Base-by-base conservation (phyloP, 768 basidiomycete genomes). In the Naganishia friedmannii region DNA sequence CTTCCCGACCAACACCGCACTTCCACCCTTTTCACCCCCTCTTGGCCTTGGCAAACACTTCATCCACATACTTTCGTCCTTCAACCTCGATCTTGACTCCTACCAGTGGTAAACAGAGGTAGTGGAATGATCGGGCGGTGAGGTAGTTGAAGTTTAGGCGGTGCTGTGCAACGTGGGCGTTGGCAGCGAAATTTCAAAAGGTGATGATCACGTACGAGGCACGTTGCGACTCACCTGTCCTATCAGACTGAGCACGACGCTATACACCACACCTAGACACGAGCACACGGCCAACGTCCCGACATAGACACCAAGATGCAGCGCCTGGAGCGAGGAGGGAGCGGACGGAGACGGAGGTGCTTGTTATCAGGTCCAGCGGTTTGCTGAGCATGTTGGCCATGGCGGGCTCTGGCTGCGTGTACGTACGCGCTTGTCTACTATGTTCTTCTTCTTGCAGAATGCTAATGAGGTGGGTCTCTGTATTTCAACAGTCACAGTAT, bases 101-200 rank as follows among this genome's bases (percentile, higher is more conserved):
- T 54, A 95, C 77, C 2, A 87, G 78, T 21, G 85, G 86, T 39
- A 86, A 85, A 58, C 87, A 87, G 67, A 90, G 69, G 55, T 78
- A 75, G 83, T 95, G 91, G 84, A 98, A 97, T 55, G 86, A 86
- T 67, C 90, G 83, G 8, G 93, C 95, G 53, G 94, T 89, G 73
- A 89, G 83, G 75, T 86, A 88, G 83, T 94, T 93, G 75, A 90
- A 89, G 77, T 95, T 89, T 77, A 88, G 87, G 42, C 88, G 84
- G 73, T 80, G 21, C 13, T 1, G 19, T n/a, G n/a, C n/a, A n/a
- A n/a, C n/a, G n/a, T n/a, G n/a, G n/a, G n/a, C n/a, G n/a, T n/a
- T n/a, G n/a, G n/a, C n/a, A n/a, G n/a, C n/a, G n/a, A n/a, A n/a
- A n/a, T n/a, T 42, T 42, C 9, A 42, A 42, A 13, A 42, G 15